Percentiles rank a stretch among this genome's conserved stretches.
Conservation (phyloP, 2,329 filamentous ascomycete genomes). For the Colletotrichum filicis region DNA sequence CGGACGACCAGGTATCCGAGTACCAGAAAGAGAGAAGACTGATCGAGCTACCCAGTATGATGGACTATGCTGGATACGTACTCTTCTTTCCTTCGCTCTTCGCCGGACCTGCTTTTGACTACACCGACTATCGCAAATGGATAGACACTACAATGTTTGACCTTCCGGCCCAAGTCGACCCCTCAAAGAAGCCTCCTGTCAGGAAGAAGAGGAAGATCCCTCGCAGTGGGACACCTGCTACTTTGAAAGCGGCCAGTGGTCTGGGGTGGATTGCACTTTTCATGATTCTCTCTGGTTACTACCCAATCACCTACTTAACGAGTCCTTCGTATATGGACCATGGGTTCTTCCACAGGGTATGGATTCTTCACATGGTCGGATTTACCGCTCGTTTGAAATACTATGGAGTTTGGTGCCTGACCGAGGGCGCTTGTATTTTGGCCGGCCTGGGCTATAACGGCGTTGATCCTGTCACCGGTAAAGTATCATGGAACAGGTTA, state of each 20-base stretch:
- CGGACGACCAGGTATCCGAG: conserved; percentile 83
- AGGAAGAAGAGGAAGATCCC: conserved; percentile 93
- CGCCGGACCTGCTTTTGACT: conserved; percentile 93
- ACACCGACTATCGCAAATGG: conserved; percentile 90
- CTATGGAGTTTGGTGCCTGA: conserved; percentile 94
- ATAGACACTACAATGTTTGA: conserved; percentile 96
- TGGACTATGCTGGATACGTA: conserved; percentile 91
- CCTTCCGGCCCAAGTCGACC: conserved; percentile 82
- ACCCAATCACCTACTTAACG: conserved; percentile 72
- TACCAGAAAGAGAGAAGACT: conserved; percentile 87
- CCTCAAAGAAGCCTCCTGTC: conserved; percentile 84
- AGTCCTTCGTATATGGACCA: conserved; percentile 74
- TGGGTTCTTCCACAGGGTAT: conserved; percentile 77
- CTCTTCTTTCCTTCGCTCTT: conserved; percentile 95
- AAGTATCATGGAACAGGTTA: conserved; percentile 87
- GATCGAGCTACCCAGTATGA: conserved; percentile 74
- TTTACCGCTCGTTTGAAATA: conserved; percentile 90
- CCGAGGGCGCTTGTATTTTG: conserved; percentile 94
- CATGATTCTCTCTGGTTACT: conserved; percentile 76
- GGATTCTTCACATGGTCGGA: conserved; percentile 84
- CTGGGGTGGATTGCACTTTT: conserved; percentile 84
- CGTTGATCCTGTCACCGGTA: conserved; percentile 84
- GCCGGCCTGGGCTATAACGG: conserved; percentile 95
- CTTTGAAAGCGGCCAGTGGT: conserved; percentile 78
- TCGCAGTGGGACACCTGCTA: conserved; percentile 86